Evolutionary conservation across 176 grass and related monocot species (phyloP), one percentile per base, ranked within the genome.

Genomic region (Oropetium thomaeum): DNA sequence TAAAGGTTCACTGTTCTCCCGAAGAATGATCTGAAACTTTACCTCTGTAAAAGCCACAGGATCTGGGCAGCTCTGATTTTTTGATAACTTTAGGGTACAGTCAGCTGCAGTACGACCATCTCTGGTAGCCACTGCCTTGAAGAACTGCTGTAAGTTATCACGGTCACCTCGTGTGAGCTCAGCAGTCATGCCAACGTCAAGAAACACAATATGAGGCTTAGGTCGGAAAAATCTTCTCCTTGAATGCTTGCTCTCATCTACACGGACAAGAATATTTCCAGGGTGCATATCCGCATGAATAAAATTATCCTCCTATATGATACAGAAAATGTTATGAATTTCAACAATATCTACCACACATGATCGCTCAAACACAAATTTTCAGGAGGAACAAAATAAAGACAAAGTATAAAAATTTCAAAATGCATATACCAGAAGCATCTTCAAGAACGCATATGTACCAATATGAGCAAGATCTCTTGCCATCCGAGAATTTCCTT

Each of bases 211-310:
- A 67, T 98, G 90, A 29, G 95, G 95, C 71, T 90, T 93, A 58
- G 86, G 58, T 73, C 94, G 91, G 62, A 90, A 91, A 58, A 97
- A 76, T 13, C 72, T 82, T 81, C 80, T 97, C 69, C 79, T 87
- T 14, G 68, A 76, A 65, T 11, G 58, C 70, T 89, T 92, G 65
- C 8, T 85, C 20, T 91, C 76, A 58, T 87, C 83, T 71, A 87
- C 38, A 62, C 95, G 91, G 29, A 98, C 95, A 78, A 98, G 90
- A 74, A 98, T 93, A 62, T 98, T 98, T 44, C 95, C 95, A 57
- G 95, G 95, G 84, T 98, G 95, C 91, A 98, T 89, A 79, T 98
- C 95, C 4, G 90, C 95, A 77, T 98, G 95, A 85, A 98, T 87
- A 82, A 98, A 98, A 82, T 98, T 98, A 68, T 93, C 95, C 80